A percentile compares a stretch with the other conserved stretches of the same genome.
Conservation (phyloP, 345 rosid genomes). For the Carallia pectinifolia region DNA sequence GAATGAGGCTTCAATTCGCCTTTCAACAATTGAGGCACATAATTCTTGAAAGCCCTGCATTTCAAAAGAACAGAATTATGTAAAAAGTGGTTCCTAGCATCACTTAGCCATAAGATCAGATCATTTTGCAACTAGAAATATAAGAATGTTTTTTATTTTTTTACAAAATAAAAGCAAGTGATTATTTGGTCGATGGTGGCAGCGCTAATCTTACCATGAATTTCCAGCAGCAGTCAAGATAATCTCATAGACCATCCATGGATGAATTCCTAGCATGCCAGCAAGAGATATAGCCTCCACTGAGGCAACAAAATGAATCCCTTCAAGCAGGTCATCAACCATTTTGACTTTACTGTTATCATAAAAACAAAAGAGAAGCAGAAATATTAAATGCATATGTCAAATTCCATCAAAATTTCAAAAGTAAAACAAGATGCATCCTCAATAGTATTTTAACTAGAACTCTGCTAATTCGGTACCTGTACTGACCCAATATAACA, state of each 20-base stretch:
- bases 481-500: too few relatives aligned
- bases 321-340: too few relatives aligned
- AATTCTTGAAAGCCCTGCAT: conserved; percentile 79
- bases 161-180: neutral
- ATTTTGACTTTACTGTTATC: neutral
- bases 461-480: too few relatives aligned
- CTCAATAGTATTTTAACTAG: neutral
- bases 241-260: too few relatives aligned
- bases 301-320: too few relatives aligned
- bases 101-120: neutral
- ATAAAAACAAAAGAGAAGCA: neutral
- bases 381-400: conserved; percentile 7
- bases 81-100: neutral
- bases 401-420: neutral
- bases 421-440: neutral
- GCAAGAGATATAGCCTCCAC: too few relatives aligned
- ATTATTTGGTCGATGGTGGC: neutral
- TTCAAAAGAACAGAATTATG: neutral
- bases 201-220: too few relatives aligned
- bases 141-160: neutral
- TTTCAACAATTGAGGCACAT: conserved; percentile 55
- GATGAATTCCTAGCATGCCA: too few relatives aligned
- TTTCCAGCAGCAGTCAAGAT: too few relatives aligned
- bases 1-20: conserved; percentile 46
- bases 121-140: too few relatives aligned